A percentile compares a stretch with the other conserved stretches of the same genome.
phyloP scores from a whole-genome alignment of 2,329 filamentous ascomycete species.

The Metarhizium anisopliae region DNA sequence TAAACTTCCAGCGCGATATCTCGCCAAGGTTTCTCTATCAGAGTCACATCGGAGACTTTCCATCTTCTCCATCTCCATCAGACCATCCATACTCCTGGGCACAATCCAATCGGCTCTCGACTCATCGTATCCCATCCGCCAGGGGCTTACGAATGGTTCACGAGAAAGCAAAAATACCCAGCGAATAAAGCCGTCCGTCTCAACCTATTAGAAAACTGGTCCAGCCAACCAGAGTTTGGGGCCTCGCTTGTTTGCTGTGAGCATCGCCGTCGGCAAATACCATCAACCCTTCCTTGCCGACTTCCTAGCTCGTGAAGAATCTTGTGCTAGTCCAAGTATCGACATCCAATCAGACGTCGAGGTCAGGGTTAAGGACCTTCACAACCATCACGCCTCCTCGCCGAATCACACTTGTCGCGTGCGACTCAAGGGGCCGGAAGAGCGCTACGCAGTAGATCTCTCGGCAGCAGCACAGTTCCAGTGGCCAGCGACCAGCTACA shows the following conservation, averaged over 20 bases:
- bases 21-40: no score
- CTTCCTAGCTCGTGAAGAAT: neutral
- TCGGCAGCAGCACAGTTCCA: neutral
- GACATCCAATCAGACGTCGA: slow-evolving; percentile 1
- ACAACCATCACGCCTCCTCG: neutral
- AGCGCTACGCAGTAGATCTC: neutral
- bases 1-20: no score
- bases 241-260: neutral
- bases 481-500: no score
- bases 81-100: neutral
- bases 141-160: neutral
- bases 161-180: neutral
- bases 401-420: slow-evolving; percentile 3
- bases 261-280: neutral
- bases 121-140: neutral
- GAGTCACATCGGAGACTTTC: neutral
- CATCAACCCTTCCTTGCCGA: neutral
- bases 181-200: neutral
- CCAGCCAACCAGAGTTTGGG: slow-evolving; percentile 1
- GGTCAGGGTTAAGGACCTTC: neutral
- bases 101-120: neutral
- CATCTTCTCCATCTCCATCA: neutral
- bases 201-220: neutral
- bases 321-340: neutral
- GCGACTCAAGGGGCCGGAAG: neutral